Conservation (phyloP, 2,329 filamentous ascomycete genomes). For the Fusarium paranaense region DNA sequence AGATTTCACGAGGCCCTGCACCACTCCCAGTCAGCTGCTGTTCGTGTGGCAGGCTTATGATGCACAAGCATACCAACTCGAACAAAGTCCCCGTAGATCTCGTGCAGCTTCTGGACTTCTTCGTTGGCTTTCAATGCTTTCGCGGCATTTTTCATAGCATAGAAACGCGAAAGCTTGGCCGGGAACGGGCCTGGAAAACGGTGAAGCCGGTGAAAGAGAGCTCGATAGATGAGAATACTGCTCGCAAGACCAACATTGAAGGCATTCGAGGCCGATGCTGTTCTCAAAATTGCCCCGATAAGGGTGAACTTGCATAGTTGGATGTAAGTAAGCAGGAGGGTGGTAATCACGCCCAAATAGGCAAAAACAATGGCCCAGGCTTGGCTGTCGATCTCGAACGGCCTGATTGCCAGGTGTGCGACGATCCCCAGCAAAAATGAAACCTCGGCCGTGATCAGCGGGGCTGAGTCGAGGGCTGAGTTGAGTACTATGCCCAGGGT, state of each 20-base stretch:
- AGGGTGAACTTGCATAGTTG: background rate
- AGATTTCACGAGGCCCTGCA: slow-evolving; percentile 9
- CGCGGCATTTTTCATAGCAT: slow-evolving; percentile 3
- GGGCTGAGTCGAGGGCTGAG: background rate
- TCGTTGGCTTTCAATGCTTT: slow-evolving; percentile 12
- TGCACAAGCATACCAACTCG: slow-evolving; percentile 8
- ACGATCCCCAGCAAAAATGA: background rate
- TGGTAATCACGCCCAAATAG: background rate
- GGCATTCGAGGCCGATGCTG: background rate
- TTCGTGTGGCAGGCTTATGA: too few species aligned
- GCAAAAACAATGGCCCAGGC: background rate
- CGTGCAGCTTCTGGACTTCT: slow-evolving; percentile 17
- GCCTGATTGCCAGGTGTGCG: background rate
- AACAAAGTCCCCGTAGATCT: slow-evolving; percentile 27
- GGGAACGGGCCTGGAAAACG: slow-evolving; percentile 17
- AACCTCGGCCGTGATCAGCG: background rate
- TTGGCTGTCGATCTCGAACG: slow-evolving; percentile 4
- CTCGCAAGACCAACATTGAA: slow-evolving; percentile 6
- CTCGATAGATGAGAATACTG: slow-evolving; percentile 21
- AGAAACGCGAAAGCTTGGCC: slow-evolving; percentile 17
- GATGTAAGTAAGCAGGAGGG: background rate
- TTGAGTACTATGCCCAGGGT: background rate
- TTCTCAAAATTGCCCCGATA: background rate
- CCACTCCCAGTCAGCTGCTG: background rate
- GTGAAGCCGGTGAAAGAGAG: slow-evolving; percentile 16